Evolutionary conservation across 257 asterid genomes (phyloP).

Genomic region (Solanum tarijense): DNA sequence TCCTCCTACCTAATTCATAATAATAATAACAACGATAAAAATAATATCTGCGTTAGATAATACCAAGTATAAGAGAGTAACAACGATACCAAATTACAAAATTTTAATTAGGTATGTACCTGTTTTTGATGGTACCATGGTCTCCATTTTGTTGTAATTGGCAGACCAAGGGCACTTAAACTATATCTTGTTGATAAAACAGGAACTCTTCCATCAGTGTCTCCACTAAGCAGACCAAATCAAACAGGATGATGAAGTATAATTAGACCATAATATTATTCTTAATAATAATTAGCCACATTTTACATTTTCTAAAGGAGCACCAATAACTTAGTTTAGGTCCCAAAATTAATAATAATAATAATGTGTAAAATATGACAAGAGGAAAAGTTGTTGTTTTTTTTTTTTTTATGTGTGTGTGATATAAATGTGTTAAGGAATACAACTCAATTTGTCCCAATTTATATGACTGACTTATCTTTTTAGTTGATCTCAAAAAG

Average conservation of each 20-base stretch:
- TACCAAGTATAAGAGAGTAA: not conserved
- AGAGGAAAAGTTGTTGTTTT: not conserved
- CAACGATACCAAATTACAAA: not conserved
- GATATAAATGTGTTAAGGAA: not conserved
- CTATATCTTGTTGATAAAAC: slow-evolving; percentile 82
- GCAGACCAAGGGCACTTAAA: slow-evolving; percentile 50
- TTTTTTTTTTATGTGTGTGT: no score
- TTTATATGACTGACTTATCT: no score
- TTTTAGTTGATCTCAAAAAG: not conserved
- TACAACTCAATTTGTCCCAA: no score
- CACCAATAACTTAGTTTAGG: not conserved
- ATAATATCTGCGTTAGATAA: not conserved
- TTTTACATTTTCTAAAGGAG: not conserved
- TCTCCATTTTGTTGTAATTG: slow-evolving; percentile 67
- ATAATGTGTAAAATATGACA: not conserved
- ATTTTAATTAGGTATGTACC: slow-evolving; percentile 20
- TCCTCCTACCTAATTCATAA: slow-evolving; percentile 56
- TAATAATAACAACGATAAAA: not conserved
- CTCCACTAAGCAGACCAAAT: slow-evolving; percentile 45
- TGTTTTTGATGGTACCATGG: slow-evolving; percentile 91
- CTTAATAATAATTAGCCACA: not conserved
- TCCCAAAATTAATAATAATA: not conserved
- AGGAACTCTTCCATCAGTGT: slow-evolving; percentile 86
- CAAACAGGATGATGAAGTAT: not conserved
- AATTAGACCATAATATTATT: not conserved